A percentile compares a stretch with the other conserved stretches of the same genome.
Evolutionary conservation across 148 eudicot species (phyloP).

Genomic region (Simmondsia chinensis): DNA sequence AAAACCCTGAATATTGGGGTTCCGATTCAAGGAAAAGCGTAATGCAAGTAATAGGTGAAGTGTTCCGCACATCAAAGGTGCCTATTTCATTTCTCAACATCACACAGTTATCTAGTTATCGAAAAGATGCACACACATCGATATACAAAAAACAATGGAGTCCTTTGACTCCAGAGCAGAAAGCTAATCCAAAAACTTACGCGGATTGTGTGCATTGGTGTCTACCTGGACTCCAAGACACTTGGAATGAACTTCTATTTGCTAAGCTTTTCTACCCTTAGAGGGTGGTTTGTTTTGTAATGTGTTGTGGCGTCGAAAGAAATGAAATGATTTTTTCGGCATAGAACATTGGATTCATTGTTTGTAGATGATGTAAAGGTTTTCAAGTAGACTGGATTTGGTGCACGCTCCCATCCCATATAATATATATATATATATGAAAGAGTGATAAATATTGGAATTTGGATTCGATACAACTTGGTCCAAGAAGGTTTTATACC

Average conservation of each 20-base stretch:
- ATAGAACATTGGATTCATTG: neutral
- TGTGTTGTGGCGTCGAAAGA: too few relatives aligned
- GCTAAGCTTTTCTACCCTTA: constrained; percentile 86
- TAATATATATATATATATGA: too few relatives aligned
- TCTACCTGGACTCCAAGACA: constrained; percentile 86
- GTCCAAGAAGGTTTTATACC: too few relatives aligned
- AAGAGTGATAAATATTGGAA: too few relatives aligned
- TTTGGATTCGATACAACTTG: too few relatives aligned
- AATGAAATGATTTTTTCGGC: too few relatives aligned
- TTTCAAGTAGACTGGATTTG: too few relatives aligned
- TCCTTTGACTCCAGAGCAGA: constrained; percentile 66
- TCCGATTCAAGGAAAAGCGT: constrained; percentile 53
- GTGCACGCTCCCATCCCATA: too few relatives aligned
- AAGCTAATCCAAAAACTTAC: constrained; percentile 67
- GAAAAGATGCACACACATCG: constrained; percentile 90
- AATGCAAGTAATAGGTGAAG: constrained; percentile 73
- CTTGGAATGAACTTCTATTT: constrained; percentile 87
- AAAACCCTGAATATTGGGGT: constrained; percentile 76
- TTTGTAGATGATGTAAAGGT: too few relatives aligned
- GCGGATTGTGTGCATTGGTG: constrained; percentile 98
- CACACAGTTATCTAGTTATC: constrained; percentile 63
- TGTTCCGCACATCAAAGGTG: constrained; percentile 38
- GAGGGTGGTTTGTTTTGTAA: neutral
- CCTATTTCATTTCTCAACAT: constrained; percentile 83
- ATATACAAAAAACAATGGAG: constrained; percentile 91